Conservation (phyloP, 2,329 filamentous ascomycete genomes). For the Aspergillus nomiae region DNA sequence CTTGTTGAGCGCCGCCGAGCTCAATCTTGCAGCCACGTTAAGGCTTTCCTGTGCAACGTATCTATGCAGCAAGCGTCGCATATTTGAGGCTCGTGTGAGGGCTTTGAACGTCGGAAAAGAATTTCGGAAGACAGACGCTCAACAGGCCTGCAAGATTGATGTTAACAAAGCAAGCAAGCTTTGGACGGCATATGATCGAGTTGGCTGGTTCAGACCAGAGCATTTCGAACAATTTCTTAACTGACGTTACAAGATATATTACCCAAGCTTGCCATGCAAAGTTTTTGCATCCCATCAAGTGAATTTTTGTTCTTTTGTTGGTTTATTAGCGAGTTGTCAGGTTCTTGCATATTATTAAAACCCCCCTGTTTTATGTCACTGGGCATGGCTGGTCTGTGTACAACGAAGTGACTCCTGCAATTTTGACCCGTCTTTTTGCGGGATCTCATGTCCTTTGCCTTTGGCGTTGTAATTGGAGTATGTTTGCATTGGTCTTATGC, state of each 20-base stretch:
- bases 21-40: slow-evolving; percentile 73
- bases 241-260: slow-evolving; percentile 17
- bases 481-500: background rate
- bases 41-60: slow-evolving; percentile 86
- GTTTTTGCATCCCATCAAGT: background rate
- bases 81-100: slow-evolving; percentile 77
- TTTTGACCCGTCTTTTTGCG: background rate
- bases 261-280: background rate
- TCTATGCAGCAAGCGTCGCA: slow-evolving; percentile 87
- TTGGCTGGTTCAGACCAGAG: slow-evolving; percentile 73
- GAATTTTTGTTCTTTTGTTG: background rate
- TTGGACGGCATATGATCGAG: slow-evolving; percentile 84
- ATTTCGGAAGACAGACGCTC: slow-evolving; percentile 92
- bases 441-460: background rate
- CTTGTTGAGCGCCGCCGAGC: slow-evolving; percentile 76
- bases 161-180: slow-evolving; percentile 96
- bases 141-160: slow-evolving; percentile 96
- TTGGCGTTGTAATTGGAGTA: background rate
- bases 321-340: slow-evolving; percentile 13
- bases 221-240: slow-evolving; percentile 49
- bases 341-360: background rate
- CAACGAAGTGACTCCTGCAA: background rate
- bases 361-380: slow-evolving; percentile 3
- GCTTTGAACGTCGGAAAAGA: slow-evolving; percentile 70
- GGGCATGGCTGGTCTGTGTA: slow-evolving; percentile 14